Conservation (phyloP, 495 filamentous ascomycete species). For the Xylona heveae region DNA sequence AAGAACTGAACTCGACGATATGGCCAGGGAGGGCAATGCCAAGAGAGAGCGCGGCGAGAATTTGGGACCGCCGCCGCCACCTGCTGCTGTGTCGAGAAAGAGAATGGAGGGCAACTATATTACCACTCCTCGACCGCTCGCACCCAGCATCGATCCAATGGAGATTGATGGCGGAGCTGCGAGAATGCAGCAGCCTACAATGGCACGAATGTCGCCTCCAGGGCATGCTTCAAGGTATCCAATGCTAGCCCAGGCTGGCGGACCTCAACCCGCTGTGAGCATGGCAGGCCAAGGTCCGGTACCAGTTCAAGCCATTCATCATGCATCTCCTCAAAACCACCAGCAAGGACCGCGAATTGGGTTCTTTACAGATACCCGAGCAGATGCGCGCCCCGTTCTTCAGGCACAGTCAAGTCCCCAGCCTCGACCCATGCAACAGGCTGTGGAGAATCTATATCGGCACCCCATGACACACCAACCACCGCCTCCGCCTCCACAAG, state of each 20-base stretch:
- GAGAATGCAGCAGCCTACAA: slow-evolving; percentile 17
- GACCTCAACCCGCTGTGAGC: background rate
- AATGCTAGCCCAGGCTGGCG: slow-evolving; percentile 13
- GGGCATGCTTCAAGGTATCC: slow-evolving; percentile 11
- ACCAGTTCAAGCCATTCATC: background rate
- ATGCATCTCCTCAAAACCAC: too few species aligned
- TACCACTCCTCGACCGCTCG: slow-evolving; percentile 35
- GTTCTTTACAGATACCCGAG: slow-evolving; percentile 1
- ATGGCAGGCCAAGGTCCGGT: background rate
- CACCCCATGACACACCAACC: background rate
- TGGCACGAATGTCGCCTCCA: slow-evolving; percentile 10
- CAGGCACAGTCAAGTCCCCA: background rate
- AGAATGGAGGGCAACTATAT: slow-evolving; percentile 31
- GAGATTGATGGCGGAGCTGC: slow-evolving; percentile 31
- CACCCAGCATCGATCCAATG: slow-evolving; percentile 32
- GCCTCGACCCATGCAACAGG: background rate
- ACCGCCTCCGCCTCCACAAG: slow-evolving; percentile 8
- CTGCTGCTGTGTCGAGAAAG: slow-evolving; percentile 17
- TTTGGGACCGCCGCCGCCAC: slow-evolving; percentile 39
- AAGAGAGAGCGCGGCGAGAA: slow-evolving; percentile 50
- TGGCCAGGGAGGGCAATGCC: slow-evolving; percentile 47
- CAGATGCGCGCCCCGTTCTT: background rate
- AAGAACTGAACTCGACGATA: slow-evolving; percentile 43
- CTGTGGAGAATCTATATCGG: background rate
- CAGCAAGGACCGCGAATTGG: slow-evolving; percentile 1